Evolutionary conservation across 306 rosid genomes (phyloP).

Genomic region (Vigna trinervia): DNA sequence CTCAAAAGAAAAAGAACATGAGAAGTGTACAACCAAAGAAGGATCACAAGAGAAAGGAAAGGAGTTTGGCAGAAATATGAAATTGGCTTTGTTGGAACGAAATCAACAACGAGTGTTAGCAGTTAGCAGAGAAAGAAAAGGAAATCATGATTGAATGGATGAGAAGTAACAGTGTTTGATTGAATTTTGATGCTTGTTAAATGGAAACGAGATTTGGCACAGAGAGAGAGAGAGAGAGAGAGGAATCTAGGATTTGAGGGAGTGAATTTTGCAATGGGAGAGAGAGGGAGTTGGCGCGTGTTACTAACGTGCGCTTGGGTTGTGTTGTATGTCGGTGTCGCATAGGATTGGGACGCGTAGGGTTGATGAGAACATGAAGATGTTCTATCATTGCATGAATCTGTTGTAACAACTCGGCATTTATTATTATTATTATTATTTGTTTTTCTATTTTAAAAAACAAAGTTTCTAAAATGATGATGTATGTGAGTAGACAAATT

Average conservation of each 20-base stretch:
- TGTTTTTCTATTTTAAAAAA: too few species aligned
- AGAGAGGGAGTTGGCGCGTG: constrained; percentile 43
- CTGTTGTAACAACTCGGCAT: neutral
- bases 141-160: constrained; percentile 1
- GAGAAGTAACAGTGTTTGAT: constrained; percentile 17
- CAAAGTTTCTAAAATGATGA: neutral
- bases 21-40: neutral
- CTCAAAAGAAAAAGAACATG: neutral
- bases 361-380: neutral
- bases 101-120: neutral
- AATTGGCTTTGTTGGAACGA: constrained; percentile 3
- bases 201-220: neutral
- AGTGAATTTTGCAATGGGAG: constrained; percentile 19
- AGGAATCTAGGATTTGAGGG: constrained; percentile 44
- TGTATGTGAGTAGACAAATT: neutral
- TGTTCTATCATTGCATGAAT: neutral
- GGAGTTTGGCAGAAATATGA: neutral
- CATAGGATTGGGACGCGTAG: constrained; percentile 22
- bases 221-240: neutral
- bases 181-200: constrained; percentile 35
- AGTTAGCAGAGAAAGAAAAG: neutral
- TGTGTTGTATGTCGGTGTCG: constrained; percentile 37
- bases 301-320: constrained; percentile 46
- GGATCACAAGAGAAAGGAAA: neutral
- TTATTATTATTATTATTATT: neutral